Evolutionary conservation across 108 stramenopile genomes (phyloP).

Genomic region (Cylindrotheca closterium): DNA sequence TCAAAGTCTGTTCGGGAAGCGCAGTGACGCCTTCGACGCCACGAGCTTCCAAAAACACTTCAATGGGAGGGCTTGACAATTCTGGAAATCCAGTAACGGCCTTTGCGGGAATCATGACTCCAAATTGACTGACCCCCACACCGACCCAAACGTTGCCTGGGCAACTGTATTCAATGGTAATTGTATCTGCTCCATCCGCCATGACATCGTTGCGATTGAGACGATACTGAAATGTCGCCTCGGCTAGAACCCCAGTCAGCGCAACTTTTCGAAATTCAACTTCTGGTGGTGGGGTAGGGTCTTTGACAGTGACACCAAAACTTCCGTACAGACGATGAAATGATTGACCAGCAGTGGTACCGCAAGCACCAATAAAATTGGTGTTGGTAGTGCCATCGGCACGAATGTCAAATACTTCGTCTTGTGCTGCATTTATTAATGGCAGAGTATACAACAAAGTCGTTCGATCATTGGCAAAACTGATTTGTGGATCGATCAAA

Average conservation of each 20-base stretch:
- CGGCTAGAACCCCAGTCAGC: constrained; percentile 15
- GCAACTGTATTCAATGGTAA: constrained; percentile 25
- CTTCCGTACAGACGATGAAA: constrained; percentile 5
- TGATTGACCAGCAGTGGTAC: constrained; percentile 8
- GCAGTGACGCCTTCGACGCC: too few species aligned
- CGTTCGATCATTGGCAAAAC: constrained; percentile 15
- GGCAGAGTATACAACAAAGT: constrained; percentile 20
- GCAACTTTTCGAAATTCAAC: background rate
- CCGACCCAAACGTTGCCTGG: constrained; percentile 41
- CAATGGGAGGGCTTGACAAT: too few species aligned
- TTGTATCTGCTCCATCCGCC: constrained; percentile 23
- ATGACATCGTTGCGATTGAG: constrained; percentile 19
- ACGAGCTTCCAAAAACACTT: too few species aligned
- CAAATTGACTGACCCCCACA: constrained; percentile 31
- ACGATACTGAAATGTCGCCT: constrained; percentile 6
- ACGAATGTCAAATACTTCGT: constrained; percentile 6
- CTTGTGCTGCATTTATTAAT: constrained; percentile 12
- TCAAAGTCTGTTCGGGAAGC: too few species aligned
- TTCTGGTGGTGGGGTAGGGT: too few species aligned
- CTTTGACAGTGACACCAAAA: too few species aligned
- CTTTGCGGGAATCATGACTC: too few species aligned
- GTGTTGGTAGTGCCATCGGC: constrained; percentile 20
- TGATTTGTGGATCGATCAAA: constrained; percentile 5
- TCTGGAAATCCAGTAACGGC: too few species aligned
- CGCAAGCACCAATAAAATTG: constrained; percentile 17